phyloP scores from a whole-genome alignment of 2,329 filamentous ascomycete species.

The Nemania bipapillata region DNA sequence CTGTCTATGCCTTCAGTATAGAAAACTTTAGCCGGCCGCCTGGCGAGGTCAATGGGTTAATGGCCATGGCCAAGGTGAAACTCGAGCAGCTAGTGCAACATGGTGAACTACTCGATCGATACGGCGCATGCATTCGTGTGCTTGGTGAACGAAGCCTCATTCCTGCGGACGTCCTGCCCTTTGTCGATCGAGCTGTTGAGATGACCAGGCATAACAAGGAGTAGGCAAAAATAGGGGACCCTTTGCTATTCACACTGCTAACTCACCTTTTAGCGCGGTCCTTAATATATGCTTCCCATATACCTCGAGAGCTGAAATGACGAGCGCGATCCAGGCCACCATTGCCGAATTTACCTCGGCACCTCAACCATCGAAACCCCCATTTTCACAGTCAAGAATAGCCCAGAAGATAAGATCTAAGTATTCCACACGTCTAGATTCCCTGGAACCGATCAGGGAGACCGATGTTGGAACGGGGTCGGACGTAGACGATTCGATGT shows the following conservation, averaged over 20 bases:
- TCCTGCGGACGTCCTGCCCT: constrained; percentile 85
- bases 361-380: constrained; percentile 70
- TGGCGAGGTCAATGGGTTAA: constrained; percentile 94
- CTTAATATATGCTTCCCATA: constrained; percentile 99
- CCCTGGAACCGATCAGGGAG: constrained; percentile 62
- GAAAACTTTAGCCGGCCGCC: constrained; percentile 98
- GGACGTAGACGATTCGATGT: constrained; percentile 65
- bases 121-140: constrained; percentile 86
- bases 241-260: neutral
- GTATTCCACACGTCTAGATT: constrained; percentile 63
- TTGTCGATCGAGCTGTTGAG: constrained; percentile 85
- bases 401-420: constrained; percentile 83
- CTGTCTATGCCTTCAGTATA: constrained; percentile 97
- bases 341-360: constrained; percentile 87
- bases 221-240: constrained; percentile 58
- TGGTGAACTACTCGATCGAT: constrained; percentile 90
- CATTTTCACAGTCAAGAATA: constrained; percentile 89
- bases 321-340: constrained; percentile 84
- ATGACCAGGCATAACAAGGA: constrained; percentile 88
- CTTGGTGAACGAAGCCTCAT: constrained; percentile 86
- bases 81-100: constrained; percentile 91
- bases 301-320: constrained; percentile 94
- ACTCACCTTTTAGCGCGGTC: constrained; percentile 57
- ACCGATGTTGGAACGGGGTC: constrained; percentile 60
- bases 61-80: constrained; percentile 98